Evolutionary conservation across 2,329 filamentous ascomycete genomes (phyloP).

Genomic region (Chaetomium sp.): DNA sequence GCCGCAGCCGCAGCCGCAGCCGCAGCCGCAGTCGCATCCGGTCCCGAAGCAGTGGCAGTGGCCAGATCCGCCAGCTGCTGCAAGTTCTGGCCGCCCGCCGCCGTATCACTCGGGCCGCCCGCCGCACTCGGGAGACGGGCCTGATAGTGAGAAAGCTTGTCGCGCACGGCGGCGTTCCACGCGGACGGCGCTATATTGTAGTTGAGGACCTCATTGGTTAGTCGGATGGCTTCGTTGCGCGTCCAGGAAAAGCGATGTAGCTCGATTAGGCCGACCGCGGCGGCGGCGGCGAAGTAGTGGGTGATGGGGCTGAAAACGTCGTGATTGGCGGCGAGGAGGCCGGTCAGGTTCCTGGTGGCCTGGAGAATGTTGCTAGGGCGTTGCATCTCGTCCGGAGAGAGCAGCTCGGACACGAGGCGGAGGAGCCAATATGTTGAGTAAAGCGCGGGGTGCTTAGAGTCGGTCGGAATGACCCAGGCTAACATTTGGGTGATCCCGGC

Average conservation of each 20-base stretch:
- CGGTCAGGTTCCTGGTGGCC: constrained; percentile 60
- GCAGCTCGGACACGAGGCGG: constrained; percentile 64
- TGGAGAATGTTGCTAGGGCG: constrained; percentile 60
- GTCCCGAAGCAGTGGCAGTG: constrained; percentile 35
- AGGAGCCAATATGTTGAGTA: constrained; percentile 72
- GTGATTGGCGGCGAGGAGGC: constrained; percentile 58
- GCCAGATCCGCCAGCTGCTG: constrained; percentile 53
- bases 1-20: background rate
- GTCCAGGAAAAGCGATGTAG: constrained; percentile 47
- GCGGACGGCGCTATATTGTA: constrained; percentile 51
- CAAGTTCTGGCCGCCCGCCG: constrained; percentile 51
- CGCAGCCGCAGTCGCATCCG: background rate
- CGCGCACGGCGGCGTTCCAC: constrained; percentile 61
- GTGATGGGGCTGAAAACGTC: constrained; percentile 64
- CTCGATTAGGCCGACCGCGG: constrained; percentile 62
- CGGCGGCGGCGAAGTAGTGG: constrained; percentile 66
- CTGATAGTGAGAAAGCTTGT: constrained; percentile 50
- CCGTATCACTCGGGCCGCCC: constrained; percentile 37
- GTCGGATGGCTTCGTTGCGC: constrained; percentile 57
- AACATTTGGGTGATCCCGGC: constrained; percentile 65
- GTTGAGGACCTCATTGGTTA: constrained; percentile 60
- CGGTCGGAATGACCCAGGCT: constrained; percentile 62
- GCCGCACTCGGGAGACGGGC: background rate
- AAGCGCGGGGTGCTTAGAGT: constrained; percentile 60
- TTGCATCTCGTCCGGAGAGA: constrained; percentile 52